Conservation (phyloP, 2,329 filamentous ascomycete genomes). For the Phaeophleospora eucalypticola region DNA sequence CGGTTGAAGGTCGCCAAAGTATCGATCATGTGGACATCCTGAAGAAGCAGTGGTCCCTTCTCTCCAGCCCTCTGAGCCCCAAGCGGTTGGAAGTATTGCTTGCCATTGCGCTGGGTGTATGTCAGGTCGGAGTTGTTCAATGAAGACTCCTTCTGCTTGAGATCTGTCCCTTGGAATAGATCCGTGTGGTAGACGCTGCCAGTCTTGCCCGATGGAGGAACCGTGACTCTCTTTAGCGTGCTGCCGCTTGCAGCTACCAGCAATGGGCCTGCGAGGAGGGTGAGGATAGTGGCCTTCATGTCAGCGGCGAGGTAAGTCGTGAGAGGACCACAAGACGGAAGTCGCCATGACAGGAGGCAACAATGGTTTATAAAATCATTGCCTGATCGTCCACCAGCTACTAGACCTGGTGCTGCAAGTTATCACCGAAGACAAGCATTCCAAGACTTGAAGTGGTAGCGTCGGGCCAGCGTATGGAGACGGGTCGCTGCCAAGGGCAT, state of each 20-base stretch:
- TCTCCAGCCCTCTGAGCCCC: conserved; percentile 46
- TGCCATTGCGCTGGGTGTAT: conserved; percentile 29
- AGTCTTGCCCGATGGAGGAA: conserved; percentile 4
- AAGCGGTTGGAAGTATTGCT: conserved; percentile 28
- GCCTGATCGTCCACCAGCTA: neutral
- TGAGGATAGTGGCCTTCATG: conserved; percentile 13
- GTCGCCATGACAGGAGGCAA: neutral
- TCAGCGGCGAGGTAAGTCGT: neutral
- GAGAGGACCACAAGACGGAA: neutral
- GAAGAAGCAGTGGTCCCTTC: conserved; percentile 53
- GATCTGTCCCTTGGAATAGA: conserved; percentile 26
- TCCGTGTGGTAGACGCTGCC: conserved; percentile 22
- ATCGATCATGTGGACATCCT: conserved; percentile 64
- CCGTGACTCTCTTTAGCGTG: conserved; percentile 13
- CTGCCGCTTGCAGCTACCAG: conserved; percentile 11
- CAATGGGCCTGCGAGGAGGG: neutral
- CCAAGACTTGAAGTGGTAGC: neutral
- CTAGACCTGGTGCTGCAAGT: too few relatives aligned
- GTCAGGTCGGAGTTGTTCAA: conserved; percentile 30
- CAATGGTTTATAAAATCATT: neutral
- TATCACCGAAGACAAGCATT: neutral
- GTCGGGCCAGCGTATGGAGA: neutral
- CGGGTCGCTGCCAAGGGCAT: too few relatives aligned
- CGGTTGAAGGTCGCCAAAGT: conserved; percentile 65
- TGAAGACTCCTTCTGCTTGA: conserved; percentile 22